Base-by-base conservation (phyloP, 305 asterid species). In the Plantago coronopus region DNA sequence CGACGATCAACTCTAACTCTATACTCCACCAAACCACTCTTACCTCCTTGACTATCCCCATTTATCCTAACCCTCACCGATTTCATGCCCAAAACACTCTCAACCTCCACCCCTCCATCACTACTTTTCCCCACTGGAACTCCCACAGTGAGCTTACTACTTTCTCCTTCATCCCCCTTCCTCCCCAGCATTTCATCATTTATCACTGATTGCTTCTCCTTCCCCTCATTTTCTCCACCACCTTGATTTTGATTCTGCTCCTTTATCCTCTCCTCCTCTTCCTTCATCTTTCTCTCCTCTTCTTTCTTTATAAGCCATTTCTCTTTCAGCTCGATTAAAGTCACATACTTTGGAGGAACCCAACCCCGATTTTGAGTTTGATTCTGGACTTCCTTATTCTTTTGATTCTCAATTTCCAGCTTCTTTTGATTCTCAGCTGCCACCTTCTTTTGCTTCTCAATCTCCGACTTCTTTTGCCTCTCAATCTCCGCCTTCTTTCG, bases 331-430 rank as follows among this genome's bases (percentile, higher is more conserved):
- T 81, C 75, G 49, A 57, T 78, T 2, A 83, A 55, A n/a, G 91
- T 67, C 10, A 83, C 87, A 68, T 83, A 86, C 57, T 75, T 69
- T 2, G 89, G 65, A 6, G 95, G 95, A 34, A 2, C 8, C 13
- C 13, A 10, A 34, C 13, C 10, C 42, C 4, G 27, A 5, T 53
- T 53, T 15, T 49, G 22, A 7, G 3, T 50, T 17, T 17, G 16
- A 1, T 18, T 20, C 17, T 13, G 14, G n/a, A 0, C 17, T n/a
- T 13, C 17, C 15, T 44, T 0, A 10, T 49, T n/a, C 23, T 49
- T 3, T 50, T 22, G 11, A 19, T 50, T 0, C 31, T 27, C 31
- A 27, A 27, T 27, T 27, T 18, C 25, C 17, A 20, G 19, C 34
- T 48, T n/a, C 9, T 14, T 50, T 17, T 17, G 16, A n/a, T n/a